These are phyloP conservation scores for Pedinophyceae sp. DNA, from an alignment of 139 green algal genomes.

Conservation along the genomic window DNA sequence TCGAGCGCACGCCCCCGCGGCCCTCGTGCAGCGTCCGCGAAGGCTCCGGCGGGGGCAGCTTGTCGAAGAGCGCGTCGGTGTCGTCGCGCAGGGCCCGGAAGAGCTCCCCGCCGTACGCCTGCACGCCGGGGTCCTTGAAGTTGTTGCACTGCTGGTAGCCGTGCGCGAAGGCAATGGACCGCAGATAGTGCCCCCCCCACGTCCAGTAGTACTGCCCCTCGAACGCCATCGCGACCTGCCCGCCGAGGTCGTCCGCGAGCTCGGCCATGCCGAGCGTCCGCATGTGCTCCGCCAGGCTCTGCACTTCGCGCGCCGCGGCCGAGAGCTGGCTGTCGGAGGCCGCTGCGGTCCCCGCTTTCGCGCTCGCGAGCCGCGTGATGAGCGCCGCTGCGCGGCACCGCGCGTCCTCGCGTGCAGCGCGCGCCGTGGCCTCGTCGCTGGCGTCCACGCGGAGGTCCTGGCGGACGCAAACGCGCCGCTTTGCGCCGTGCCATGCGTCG, in stretches of 20 bases:
- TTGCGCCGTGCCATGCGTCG: too few species aligned
- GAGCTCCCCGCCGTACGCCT: not conserved
- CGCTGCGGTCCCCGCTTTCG: too few species aligned
- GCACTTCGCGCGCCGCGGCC: not conserved
- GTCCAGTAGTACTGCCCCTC: not conserved
- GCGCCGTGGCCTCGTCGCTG: too few species aligned
- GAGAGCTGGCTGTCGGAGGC: not conserved
- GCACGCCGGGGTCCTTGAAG: constrained; percentile 1
- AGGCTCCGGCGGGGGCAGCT: not conserved
- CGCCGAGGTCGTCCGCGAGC: not conserved
- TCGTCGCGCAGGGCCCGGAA: not conserved
- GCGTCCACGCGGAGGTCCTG: too few species aligned
- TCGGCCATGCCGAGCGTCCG: not conserved
- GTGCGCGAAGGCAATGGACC: not conserved
- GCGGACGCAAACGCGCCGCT: too few species aligned
- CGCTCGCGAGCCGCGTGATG: too few species aligned
- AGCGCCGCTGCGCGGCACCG: too few species aligned
- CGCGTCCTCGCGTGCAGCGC: too few species aligned
- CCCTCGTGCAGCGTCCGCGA: not conserved
- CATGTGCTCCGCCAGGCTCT: not conserved
- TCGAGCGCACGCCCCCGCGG: not conserved
- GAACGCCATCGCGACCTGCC: not conserved
- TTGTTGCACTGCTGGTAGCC: not conserved
- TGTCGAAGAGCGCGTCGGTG: not conserved
- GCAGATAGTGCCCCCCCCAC: constrained; percentile 1